Base-by-base conservation (phyloP, 768 basidiomycete species). In the Lyophyllum atratum region DNA sequence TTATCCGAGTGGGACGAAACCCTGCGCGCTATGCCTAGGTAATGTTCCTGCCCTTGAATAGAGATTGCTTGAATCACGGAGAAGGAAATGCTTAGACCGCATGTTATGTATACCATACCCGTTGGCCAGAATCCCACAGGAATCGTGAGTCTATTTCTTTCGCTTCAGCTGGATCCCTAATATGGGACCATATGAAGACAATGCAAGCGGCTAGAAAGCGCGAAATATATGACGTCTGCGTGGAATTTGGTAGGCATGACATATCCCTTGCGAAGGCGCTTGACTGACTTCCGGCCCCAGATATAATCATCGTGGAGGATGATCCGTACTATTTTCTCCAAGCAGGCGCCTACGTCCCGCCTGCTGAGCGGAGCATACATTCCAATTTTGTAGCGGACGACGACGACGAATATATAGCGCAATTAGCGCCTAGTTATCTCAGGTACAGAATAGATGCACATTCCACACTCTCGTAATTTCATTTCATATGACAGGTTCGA, bases 81-180 rank as follows among this genome's bases (percentile, higher is more conserved):
- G 25, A 21, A 57, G 14, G 11, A 56, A 21, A 57, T 59, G n/a
- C 28, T 2, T 55, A 88, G 87, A 34, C 89, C 89, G 37, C 86
- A 81, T 64, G 80, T 90, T 28, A 77, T 91, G 70, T 91, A 91
- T 67, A 88, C 85, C 4, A 77, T 92, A 12, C 89, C 91, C 0
- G 78, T 90, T n/a, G 90, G 90, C 25, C 91, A 94, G 72, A 94
- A 94, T 69, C 93, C 92, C 4, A 87, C 85, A 5, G 92, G 92
- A 19, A 74, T 81, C 22, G 86, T 88, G 57, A 72, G 84, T 74
- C 22, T 49, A 17, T 26, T 43, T 60, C n/a, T 12, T 43, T n/a
- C 7, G 5, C 8, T 34, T 47, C 21, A 31, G 15, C 17, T 9
- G 22, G n/a, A 33, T 31, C 4, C 15, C 14, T 39, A 14, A 39